Conservation (phyloP, 2,329 filamentous ascomycete species). For the Aspergillus neotritici region DNA sequence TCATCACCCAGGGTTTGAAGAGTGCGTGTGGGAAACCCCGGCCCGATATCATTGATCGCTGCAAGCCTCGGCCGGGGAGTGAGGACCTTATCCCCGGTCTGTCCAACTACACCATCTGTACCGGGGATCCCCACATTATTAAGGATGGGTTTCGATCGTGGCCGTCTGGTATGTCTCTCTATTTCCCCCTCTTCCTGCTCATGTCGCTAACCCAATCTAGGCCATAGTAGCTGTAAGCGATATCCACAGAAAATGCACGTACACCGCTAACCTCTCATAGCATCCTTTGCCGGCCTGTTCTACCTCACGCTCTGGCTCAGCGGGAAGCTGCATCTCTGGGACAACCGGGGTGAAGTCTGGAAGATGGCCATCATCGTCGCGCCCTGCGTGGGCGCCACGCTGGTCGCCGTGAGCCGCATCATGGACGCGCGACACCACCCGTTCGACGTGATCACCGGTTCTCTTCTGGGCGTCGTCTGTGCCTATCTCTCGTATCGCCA, state of each 20-base stretch:
- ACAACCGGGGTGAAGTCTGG: conserved; percentile 57
- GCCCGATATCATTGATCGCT: conserved; percentile 55
- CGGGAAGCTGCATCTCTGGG: conserved; percentile 55
- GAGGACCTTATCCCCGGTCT: conserved; percentile 37
- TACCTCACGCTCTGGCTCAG: conserved; percentile 56
- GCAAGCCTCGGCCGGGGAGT: conserved; percentile 37
- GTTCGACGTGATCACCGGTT: conserved; percentile 55
- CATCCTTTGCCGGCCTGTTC: conserved; percentile 54
- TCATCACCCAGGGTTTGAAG: conserved; percentile 54
- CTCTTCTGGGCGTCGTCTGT: conserved; percentile 48
- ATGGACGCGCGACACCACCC: conserved; percentile 59
- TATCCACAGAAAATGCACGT: neutral
- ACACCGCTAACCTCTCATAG: conserved; percentile 30
- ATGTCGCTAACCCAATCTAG: conserved; percentile 15
- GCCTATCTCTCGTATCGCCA: conserved; percentile 53
- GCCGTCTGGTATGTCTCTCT: conserved; percentile 43
- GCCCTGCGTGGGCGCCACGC: conserved; percentile 49
- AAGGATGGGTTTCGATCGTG: conserved; percentile 57
- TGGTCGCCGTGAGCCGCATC: conserved; percentile 54
- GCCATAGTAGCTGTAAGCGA: conserved; percentile 20
- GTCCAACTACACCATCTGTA: conserved; percentile 48
- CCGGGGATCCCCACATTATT: conserved; percentile 45
- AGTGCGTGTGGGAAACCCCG: conserved; percentile 56
- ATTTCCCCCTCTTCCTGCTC: neutral
- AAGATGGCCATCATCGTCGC: conserved; percentile 51